A percentile compares a stretch with the other conserved stretches of the same genome.
Evolutionary conservation across 2,329 filamentous ascomycete genomes (phyloP).

Genomic region (Bipolaris zeicola): DNA sequence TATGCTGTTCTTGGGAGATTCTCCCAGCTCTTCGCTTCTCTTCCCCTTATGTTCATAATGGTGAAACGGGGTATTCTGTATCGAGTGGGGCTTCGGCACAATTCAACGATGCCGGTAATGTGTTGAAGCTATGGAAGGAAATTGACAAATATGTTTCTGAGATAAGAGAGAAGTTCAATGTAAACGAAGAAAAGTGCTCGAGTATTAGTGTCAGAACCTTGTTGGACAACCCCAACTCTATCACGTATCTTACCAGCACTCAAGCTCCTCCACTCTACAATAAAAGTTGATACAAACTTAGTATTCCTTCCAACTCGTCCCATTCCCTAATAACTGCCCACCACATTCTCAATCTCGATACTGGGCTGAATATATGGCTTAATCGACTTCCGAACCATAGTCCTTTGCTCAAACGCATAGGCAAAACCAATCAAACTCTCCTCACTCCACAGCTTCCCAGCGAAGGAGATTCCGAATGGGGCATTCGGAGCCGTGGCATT

Average conservation of each 20-base stretch:
- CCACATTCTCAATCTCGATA: slow-evolving; percentile 55
- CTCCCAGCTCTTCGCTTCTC: no score
- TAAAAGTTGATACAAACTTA: no score
- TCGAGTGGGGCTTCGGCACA: no score
- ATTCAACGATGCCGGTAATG: no score
- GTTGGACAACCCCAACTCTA: neutral
- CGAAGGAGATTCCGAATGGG: slow-evolving; percentile 67
- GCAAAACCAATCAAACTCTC: slow-evolving; percentile 67
- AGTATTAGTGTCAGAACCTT: neutral
- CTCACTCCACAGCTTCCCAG: slow-evolving; percentile 67
- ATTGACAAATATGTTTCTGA: no score
- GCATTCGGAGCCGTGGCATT: slow-evolving; percentile 61
- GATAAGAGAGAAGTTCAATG: neutral
- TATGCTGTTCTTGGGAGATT: no score
- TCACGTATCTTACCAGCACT: neutral
- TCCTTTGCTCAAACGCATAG: slow-evolving; percentile 71
- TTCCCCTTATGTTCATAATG: no score
- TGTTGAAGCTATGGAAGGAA: no score
- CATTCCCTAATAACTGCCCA: slow-evolving; percentile 26
- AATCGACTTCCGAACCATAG: slow-evolving; percentile 54
- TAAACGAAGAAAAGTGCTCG: neutral
- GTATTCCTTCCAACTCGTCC: no score
- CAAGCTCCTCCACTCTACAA: neutral
- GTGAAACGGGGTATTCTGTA: no score
- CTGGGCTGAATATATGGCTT: slow-evolving; percentile 57